Conservation (phyloP, 495 filamentous ascomycete genomes). For the Durotheca rogersii region DNA sequence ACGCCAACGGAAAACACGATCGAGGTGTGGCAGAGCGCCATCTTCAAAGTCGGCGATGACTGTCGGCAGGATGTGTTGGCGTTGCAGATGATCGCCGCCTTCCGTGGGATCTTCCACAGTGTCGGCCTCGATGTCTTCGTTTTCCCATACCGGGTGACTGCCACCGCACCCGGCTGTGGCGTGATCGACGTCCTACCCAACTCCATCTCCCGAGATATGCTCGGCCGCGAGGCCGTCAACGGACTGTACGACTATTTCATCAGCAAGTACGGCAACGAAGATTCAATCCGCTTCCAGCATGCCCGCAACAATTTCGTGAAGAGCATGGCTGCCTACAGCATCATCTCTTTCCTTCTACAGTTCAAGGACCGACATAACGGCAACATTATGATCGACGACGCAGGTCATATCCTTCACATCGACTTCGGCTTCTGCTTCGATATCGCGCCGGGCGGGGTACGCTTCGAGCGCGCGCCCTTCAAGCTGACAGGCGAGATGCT, state of each 20-base stretch:
- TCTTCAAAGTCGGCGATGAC: constrained; percentile 99
- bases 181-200: constrained; percentile 98
- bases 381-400: constrained; percentile 98
- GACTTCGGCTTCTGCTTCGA: constrained; percentile 99
- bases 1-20: constrained; percentile 55
- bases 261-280: constrained; percentile 93
- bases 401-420: constrained; percentile 96
- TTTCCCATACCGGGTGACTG: constrained; percentile 95
- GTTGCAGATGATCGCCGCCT: constrained; percentile 95
- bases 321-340: constrained; percentile 99
- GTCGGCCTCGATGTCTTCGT: constrained; percentile 96
- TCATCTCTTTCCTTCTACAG: constrained; percentile 93
- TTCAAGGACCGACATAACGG: constrained; percentile 99
- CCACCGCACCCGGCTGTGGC: constrained; percentile 96
- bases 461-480: constrained; percentile 97
- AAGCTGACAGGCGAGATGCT: constrained; percentile 98
- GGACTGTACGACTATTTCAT: constrained; percentile 98
- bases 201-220: constrained; percentile 97
- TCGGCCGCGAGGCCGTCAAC: constrained; percentile 95
- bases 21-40: constrained; percentile 97
- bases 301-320: constrained; percentile 97
- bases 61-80: constrained; percentile 96
- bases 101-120: constrained; percentile 91
- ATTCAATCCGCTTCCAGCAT: constrained; percentile 90
- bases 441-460: constrained; percentile 93